Evolutionary conservation across 2,329 filamentous ascomycete species (phyloP).

Genomic region (Cercospora sp.): DNA sequence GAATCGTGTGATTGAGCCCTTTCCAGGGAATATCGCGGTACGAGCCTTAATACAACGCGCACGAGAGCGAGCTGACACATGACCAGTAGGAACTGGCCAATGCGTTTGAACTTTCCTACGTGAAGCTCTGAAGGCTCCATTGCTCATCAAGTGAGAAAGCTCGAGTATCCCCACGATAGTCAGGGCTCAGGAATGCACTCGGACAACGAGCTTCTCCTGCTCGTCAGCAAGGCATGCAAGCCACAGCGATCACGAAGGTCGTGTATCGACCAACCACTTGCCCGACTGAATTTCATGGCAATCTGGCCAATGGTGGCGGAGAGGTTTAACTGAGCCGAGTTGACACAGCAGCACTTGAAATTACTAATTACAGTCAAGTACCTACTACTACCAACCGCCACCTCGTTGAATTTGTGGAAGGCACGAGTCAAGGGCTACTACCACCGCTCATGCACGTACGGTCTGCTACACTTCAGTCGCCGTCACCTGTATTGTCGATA

Average conservation of each 20-base stretch:
- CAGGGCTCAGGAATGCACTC: background rate
- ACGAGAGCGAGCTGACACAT: background rate
- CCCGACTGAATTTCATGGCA: background rate
- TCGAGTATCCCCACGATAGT: background rate
- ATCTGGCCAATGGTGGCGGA: background rate
- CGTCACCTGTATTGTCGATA: too few relatives aligned
- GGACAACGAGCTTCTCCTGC: background rate
- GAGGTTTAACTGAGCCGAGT: background rate
- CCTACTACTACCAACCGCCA: too few relatives aligned
- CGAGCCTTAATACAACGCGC: background rate
- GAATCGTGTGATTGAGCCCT: background rate
- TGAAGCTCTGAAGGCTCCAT: background rate
- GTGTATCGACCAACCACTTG: background rate
- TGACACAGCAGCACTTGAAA: background rate
- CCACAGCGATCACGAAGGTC: background rate
- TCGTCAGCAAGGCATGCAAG: background rate
- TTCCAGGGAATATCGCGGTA: background rate
- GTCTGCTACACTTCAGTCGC: too few relatives aligned
- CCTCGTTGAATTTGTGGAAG: too few relatives aligned
- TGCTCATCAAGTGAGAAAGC: background rate
- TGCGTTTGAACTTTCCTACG: background rate
- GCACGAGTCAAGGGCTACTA: too few relatives aligned
- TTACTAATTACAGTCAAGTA: background rate
- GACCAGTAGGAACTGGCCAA: background rate
- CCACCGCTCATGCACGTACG: too few relatives aligned